These are phyloP conservation scores for Herpetomonas samuelpessoai DNA, from an alignment of 208 protist genomes.

Conservation along the genomic window DNA sequence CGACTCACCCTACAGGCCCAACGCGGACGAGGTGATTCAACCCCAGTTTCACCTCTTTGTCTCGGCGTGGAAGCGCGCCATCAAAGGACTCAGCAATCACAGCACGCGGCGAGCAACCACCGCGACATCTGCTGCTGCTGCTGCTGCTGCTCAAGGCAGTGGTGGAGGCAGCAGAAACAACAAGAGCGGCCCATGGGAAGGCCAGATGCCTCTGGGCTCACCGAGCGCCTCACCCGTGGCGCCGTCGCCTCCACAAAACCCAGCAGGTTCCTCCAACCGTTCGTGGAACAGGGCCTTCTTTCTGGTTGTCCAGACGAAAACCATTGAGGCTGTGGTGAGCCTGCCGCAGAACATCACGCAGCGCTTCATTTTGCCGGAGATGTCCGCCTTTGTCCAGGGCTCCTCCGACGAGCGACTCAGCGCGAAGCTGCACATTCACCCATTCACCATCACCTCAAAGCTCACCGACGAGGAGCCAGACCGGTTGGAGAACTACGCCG, in stretches of 20 bases:
- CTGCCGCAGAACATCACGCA: constrained; percentile 57
- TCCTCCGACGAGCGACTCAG: constrained; percentile 59
- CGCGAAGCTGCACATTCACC: constrained; percentile 72
- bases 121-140: constrained; percentile 4
- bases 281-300: constrained; percentile 27
- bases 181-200: too few relatives aligned
- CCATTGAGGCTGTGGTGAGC: constrained; percentile 40
- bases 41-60: constrained; percentile 72
- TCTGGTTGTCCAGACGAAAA: constrained; percentile 50
- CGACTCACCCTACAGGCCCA: constrained; percentile 49
- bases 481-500: constrained; percentile 33
- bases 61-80: constrained; percentile 44
- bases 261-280: constrained; percentile 5
- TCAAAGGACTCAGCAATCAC: constrained; percentile 9
- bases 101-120: neutral
- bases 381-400: constrained; percentile 52
- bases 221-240: neutral
- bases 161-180: too few relatives aligned
- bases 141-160: too few relatives aligned
- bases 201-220: too few relatives aligned
- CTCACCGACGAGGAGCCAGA: constrained; percentile 6
- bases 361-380: constrained; percentile 52
- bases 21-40: constrained; percentile 54
- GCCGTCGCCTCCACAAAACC: neutral
- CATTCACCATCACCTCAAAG: constrained; percentile 57